Base-by-base conservation (phyloP, 2,329 filamentous ascomycete genomes). In the Fusarium albosuccineum region DNA sequence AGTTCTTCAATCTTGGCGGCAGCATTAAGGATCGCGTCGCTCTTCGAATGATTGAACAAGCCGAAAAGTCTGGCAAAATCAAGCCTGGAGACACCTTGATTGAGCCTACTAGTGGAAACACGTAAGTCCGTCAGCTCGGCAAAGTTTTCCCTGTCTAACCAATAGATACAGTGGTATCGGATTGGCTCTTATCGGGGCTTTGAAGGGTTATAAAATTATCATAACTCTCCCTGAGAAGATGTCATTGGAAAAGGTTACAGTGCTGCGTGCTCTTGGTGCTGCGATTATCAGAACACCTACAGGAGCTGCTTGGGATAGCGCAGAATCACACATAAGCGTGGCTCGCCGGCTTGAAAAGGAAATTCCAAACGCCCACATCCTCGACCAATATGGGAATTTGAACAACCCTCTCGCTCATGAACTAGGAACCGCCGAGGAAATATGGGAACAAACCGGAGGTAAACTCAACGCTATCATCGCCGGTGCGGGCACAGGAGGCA, bases 141-240 rank as follows among this genome's bases (percentile, higher is more conserved):
- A 7, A 39, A n/a, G 26, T 27, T 30, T 17, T 33, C 26, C 6
- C 6, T 6, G 4, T 46, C 13, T 48, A 14, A 22, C 11, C 48
- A 34, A 16, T 17, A 16, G 13, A 13, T 16, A 4, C 54, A 85
- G 82, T 50, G 95, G 95, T 67, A 98, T 98, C 70, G 95, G 95
- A 14, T 85, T 98, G 44, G 95, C 95, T 17, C 88, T 98, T 39
- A 94, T 97, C n/a, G 94, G 89, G 53, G 94, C 95, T 13, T 91
- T 98, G 74, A 97, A 97, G 83, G 95, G 94, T 69, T 98, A 97
- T 86, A 94, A 94, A 81, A 96, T 93, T 39, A 97, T 98, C 81
- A 98, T 98, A 79, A 98, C 95, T 7, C 87, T 98, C 39, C 95
- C 95, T 37, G 95, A 98, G 82, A 98, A 98, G 85, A 98, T 98